phyloP scores from a whole-genome alignment of 352 stramenopile genomes.

The Saprolegnia parasitica region DNA sequence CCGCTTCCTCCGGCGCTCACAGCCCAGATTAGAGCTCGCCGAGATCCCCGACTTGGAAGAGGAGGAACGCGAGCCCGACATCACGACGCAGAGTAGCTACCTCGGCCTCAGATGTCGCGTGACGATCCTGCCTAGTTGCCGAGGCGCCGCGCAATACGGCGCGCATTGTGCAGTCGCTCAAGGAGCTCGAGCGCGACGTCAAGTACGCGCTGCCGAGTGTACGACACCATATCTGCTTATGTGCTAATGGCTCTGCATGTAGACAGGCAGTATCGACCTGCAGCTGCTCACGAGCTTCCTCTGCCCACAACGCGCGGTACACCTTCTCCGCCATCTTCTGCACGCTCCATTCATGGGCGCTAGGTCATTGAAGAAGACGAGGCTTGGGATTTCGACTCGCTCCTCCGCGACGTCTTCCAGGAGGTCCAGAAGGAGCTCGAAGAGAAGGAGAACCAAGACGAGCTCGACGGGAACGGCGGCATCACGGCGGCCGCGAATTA shows the following conservation, averaged over 20 bases:
- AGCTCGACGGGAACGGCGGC: slow-evolving; percentile 5
- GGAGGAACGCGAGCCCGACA: slow-evolving; percentile 69
- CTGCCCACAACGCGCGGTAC: slow-evolving; percentile 65
- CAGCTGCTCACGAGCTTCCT: slow-evolving; percentile 59
- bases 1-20: neutral
- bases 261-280: slow-evolving; percentile 57
- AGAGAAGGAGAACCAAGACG: slow-evolving; percentile 55
- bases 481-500: neutral
- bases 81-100: slow-evolving; percentile 53
- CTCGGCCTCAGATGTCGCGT: slow-evolving; percentile 10
- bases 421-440: slow-evolving; percentile 75
- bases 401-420: slow-evolving; percentile 74
- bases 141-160: slow-evolving; percentile 73
- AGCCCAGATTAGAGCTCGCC: slow-evolving; percentile 45
- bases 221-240: neutral
- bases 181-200: slow-evolving; percentile 73
- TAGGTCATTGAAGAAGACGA: slow-evolving; percentile 67
- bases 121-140: slow-evolving; percentile 39
- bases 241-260: too few species aligned
- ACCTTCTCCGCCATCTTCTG: neutral
- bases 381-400: slow-evolving; percentile 64
- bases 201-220: slow-evolving; percentile 71
- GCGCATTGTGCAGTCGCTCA: slow-evolving; percentile 61
- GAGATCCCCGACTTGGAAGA: slow-evolving; percentile 79
- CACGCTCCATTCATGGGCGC: neutral